These are phyloP conservation scores for Cucurbitaria berberidis DNA, from an alignment of 2,329 filamentous ascomycete species.

Conservation along the genomic window DNA sequence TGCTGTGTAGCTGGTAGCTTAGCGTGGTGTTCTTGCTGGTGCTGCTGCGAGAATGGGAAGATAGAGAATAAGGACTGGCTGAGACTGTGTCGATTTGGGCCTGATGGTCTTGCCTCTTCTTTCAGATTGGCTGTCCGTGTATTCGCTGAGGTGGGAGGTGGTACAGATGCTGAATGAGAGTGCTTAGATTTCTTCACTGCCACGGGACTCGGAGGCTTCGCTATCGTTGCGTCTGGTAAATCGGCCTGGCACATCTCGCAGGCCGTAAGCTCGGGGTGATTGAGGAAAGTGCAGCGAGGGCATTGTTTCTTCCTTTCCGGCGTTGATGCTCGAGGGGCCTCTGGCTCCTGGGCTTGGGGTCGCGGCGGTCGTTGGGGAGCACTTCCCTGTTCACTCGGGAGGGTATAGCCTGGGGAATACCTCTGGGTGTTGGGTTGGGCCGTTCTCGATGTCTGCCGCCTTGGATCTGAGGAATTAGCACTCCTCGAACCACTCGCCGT, in stretches of 20 bases:
- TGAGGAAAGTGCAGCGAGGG: slow-evolving; percentile 44
- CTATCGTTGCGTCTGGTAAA: slow-evolving; percentile 30
- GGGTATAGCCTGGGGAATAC: slow-evolving; percentile 37
- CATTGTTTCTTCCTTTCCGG: slow-evolving; percentile 44
- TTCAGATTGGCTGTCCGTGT: slow-evolving; percentile 8
- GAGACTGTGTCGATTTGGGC: slow-evolving; percentile 40
- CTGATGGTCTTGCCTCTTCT: slow-evolving; percentile 22
- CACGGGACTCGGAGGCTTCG: slow-evolving; percentile 32
- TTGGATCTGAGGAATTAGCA: slow-evolving; percentile 18
- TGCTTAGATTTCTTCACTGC: slow-evolving; percentile 23
- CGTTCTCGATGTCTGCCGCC: slow-evolving; percentile 21
- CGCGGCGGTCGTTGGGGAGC: slow-evolving; percentile 26
- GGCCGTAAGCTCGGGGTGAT: slow-evolving; percentile 35
- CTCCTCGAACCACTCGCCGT: slow-evolving; percentile 19
- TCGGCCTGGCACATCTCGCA: slow-evolving; percentile 45
- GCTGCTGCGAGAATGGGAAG: slow-evolving; percentile 44
- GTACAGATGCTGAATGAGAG: slow-evolving; percentile 38
- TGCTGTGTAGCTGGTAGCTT: slow-evolving; percentile 36
- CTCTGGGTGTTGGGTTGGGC: too few species aligned
- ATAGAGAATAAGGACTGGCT: slow-evolving; percentile 45
- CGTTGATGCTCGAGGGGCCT: slow-evolving; percentile 22
- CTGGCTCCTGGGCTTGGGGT: slow-evolving; percentile 9
- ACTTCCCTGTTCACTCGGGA: slow-evolving; percentile 26
- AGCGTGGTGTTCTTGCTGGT: slow-evolving; percentile 39
- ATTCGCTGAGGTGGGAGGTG: slow-evolving; percentile 20